Base-by-base conservation (phyloP, 1,139 yeast species). In the Blastobotrys ciferrii region DNA sequence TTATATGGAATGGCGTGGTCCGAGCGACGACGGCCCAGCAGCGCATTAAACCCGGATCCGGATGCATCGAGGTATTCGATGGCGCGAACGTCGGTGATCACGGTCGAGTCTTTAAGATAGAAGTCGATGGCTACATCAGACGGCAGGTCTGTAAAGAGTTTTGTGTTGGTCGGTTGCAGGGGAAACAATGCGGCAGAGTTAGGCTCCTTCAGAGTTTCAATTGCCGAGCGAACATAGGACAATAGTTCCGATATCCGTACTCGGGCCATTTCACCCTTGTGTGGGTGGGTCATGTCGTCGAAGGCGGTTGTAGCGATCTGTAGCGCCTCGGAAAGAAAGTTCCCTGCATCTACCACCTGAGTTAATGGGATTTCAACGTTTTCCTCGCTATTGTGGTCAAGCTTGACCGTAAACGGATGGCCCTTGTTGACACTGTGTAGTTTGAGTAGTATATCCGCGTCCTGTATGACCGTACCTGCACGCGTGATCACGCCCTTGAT, bases 401-500 rank as follows among this genome's bases (percentile, higher is more conserved):
- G 50, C 39, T 50, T 50, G 15, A 58, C 44, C 13, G 32, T 46
- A 42, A 53, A 53, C 13, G 51, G 52, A 40, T 47, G 47, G 9
- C 54, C 53, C 14, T 49, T 49, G 28, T 49, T 51, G 28, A 53
- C 47, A 20, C 46, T 51, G 11, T 57, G 48, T 18, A 61, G 45
- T 41, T 53, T 54, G 30, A 61, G 54, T 3, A 48, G 43, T 48
- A 66, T 46, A 33, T 65, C 69, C 3, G 63, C 56, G 30, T 60
- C 60, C 4, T 52, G 50, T 15, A 65, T 49, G 7, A 48, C 51
- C 2, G 59, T 46, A 1, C 68, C 67, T 5, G 56, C 55, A 9
- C 69, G 56, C 14, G 62, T 58, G 5, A 66, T 58, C 17, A 62
- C 56, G 17, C 69, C 69, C 43, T 65, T 66, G 35, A 66, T 54